Percentiles rank a stretch among this genome's conserved stretches.
Conservation (phyloP, 495 filamentous ascomycete species). For the Penicillium ucsense region DNA sequence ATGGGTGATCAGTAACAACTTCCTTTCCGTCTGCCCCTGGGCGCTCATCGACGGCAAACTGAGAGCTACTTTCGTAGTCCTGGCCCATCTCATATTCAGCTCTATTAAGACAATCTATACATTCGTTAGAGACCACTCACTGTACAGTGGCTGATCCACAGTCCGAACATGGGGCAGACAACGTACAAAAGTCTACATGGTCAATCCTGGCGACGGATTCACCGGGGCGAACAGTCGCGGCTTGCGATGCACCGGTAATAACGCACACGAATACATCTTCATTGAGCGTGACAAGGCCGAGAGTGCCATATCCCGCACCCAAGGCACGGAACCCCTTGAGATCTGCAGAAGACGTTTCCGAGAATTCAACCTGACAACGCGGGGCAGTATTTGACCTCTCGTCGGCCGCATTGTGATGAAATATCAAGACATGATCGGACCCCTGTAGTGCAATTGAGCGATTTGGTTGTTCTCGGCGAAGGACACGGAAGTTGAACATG, state of each 20-base stretch:
- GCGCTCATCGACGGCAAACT: constrained; percentile 41
- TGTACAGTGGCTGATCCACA: neutral
- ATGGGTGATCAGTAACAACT: constrained; percentile 70
- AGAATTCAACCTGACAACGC: constrained; percentile 84
- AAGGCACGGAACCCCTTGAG: constrained; percentile 65
- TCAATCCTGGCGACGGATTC: constrained; percentile 84
- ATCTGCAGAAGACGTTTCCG: constrained; percentile 49
- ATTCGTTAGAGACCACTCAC: constrained; percentile 1
- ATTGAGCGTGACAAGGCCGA: constrained; percentile 79
- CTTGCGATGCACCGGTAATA: constrained; percentile 65
- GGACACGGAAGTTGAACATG: constrained; percentile 35
- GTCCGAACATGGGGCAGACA: too few relatives aligned
- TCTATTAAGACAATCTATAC: constrained; percentile 70
- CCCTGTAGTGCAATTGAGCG: constrained; percentile 80
- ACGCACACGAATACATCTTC: constrained; percentile 87
- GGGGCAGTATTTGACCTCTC: constrained; percentile 38
- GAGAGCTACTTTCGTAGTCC: constrained; percentile 48
- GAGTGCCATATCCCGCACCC: constrained; percentile 74
- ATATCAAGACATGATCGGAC: constrained; percentile 67
- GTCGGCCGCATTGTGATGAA: constrained; percentile 59
- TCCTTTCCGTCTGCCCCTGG: constrained; percentile 55
- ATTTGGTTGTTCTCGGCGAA: constrained; percentile 58
- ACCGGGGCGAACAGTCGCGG: constrained; percentile 73
- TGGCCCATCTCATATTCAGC: constrained; percentile 68
- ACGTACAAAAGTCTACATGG: constrained; percentile 74